Base-by-base conservation (phyloP, 345 rosid genomes). In the rapeseed (Brassica napus) region DNA sequence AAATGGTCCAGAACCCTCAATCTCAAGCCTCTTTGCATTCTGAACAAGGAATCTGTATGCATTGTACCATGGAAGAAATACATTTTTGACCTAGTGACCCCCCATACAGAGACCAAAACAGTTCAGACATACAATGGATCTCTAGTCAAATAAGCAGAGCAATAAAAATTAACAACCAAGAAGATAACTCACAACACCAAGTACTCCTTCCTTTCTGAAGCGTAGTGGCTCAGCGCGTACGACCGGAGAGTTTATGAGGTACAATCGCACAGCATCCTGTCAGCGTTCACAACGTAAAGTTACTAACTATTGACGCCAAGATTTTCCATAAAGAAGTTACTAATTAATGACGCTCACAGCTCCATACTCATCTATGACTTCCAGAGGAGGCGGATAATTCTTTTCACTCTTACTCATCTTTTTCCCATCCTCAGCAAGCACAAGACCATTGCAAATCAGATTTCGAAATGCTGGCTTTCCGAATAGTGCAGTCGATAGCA, bases 11-110 rank as follows among this genome's bases (percentile, higher is more conserved):
- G 73, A 81, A 42, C 98, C 98, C 82, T 95, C 98, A 83, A 87
- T 72, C 87, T 95, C 97, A 58, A 96, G 92, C 85, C 99, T 89
- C 86, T 90, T 93, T 23, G 97, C 94, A 82, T 96, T 96, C 87
- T 96, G 99, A 72, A 96, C 97, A 70, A 96, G 91, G 78, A 96
- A 96, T 82, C 99, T 87, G 83, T 90, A 91, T 8, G 99, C 99
- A 88, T 96, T 96, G 84, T 96, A 96, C 99, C 97, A 96, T 30
- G 99, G 99, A 82, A 95, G 99, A 85, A 95, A 93, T 59, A 95
- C 98, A 84, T 93, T 94, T 85, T 92, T 95, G 77, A 95, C 99
- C 98, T 95, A 84, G 80, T 30, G 73, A 68, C 54, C 67, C 52
- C 16, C 61, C 81, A 72, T 74, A 21, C 54, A 61, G 12, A 47